Evolutionary conservation across 768 basidiomycete species (phyloP).

Genomic region (Termitomyces bulborhizus): DNA sequence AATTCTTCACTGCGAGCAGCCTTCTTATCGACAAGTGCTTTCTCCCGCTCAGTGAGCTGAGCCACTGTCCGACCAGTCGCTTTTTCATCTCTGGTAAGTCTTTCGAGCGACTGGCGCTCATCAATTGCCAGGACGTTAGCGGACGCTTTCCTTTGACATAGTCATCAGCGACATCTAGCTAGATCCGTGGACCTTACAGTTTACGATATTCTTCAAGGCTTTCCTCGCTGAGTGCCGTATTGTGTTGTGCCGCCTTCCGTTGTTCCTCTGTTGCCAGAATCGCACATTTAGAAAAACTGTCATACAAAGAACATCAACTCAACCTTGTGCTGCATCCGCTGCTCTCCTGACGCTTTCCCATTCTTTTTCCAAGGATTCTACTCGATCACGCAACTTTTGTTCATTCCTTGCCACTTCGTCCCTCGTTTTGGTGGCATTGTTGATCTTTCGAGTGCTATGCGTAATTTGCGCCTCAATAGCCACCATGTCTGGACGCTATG

Average conservation of each 20-base stretch:
- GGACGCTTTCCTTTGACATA: constrained; percentile 56
- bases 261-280: constrained; percentile 53
- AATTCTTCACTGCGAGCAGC: constrained; percentile 52
- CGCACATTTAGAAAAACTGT: not conserved
- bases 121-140: constrained; percentile 77
- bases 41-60: constrained; percentile 64
- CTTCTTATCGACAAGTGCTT: constrained; percentile 55
- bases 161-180: not conserved
- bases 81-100: constrained; percentile 78
- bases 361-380: constrained; percentile 57
- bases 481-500: constrained; percentile 81
- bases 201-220: constrained; percentile 83
- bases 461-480: constrained; percentile 82
- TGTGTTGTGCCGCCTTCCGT: constrained; percentile 63
- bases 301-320: constrained; percentile 11
- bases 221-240: constrained; percentile 74
- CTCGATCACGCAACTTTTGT: constrained; percentile 36
- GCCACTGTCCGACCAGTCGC: constrained; percentile 55
- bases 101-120: constrained; percentile 83
- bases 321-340: constrained; percentile 78
- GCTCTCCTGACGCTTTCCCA: constrained; percentile 57
- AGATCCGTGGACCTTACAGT: constrained; percentile 44
- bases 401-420: constrained; percentile 60
- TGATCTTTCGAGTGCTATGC: constrained; percentile 74
- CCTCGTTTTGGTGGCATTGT: constrained; percentile 57